These are phyloP conservation scores for Dicorynia guianensis DNA, from an alignment of 306 rosid genomes.

Conservation along the genomic window DNA sequence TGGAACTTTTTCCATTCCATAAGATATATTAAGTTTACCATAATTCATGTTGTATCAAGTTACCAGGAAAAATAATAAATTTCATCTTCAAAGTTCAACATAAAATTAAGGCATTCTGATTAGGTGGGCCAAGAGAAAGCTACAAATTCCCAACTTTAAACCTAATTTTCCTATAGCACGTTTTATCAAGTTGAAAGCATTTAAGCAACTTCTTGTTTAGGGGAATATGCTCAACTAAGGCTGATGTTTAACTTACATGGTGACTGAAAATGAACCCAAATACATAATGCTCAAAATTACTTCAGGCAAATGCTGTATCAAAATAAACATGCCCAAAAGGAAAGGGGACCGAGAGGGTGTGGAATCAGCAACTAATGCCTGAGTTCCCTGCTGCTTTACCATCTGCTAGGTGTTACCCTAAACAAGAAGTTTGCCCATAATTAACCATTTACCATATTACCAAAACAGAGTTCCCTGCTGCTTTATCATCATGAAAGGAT, in stretches of 20 bases:
- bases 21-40: not conserved
- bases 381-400: too few relatives aligned
- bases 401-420: not conserved
- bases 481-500: not conserved
- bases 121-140: not conserved
- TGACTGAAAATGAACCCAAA: not conserved
- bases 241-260: not conserved
- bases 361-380: not conserved
- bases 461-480: not conserved
- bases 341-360: not conserved
- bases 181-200: not conserved
- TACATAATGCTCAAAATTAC: not conserved
- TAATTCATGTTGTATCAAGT: not conserved
- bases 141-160: not conserved
- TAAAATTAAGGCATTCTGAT: not conserved
- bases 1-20: constrained; percentile 16
- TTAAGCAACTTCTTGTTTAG: not conserved
- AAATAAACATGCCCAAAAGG: not conserved
- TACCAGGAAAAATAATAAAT: not conserved
- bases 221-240: constrained; percentile 4
- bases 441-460: not conserved
- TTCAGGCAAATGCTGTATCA: not conserved
- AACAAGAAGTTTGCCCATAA: not conserved
- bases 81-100: not conserved
- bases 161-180: not conserved